phyloP scores from a whole-genome alignment of 805 yeast species.

The Clavispora santaluciae region DNA sequence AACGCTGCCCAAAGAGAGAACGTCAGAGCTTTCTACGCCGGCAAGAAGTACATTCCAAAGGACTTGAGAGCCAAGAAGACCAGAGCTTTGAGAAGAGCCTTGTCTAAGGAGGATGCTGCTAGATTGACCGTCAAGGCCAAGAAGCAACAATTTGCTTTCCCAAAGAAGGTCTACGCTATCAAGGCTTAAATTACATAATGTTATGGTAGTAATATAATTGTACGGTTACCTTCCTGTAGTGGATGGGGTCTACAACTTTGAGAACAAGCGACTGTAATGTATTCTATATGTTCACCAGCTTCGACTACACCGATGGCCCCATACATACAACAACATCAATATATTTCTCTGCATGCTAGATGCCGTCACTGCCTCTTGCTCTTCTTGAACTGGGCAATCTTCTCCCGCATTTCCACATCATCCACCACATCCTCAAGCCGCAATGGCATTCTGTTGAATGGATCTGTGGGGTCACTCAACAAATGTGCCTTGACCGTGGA shows the following conservation, averaged over 20 bases:
- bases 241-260: constrained; percentile 1
- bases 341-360: too few relatives aligned
- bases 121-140: constrained; percentile 81
- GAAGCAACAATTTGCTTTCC: constrained; percentile 94
- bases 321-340: too few relatives aligned
- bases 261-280: background rate
- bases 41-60: constrained; percentile 95
- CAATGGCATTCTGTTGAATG: constrained; percentile 90
- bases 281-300: background rate
- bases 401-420: constrained; percentile 59
- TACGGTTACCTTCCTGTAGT: constrained; percentile 9
- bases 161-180: constrained; percentile 97
- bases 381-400: constrained; percentile 53
- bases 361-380: constrained; percentile 35
- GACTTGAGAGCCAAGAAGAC: constrained; percentile 99
- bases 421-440: constrained; percentile 84
- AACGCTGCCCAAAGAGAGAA: constrained; percentile 94
- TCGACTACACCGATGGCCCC: background rate
- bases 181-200: constrained; percentile 67
- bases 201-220: constrained; percentile 19
- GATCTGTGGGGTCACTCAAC: constrained; percentile 93
- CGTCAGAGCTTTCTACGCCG: constrained; percentile 91
- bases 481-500: constrained; percentile 91
- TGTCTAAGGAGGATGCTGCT: constrained; percentile 81
- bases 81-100: constrained; percentile 98